These are phyloP conservation scores for Chernovozyma aurita DNA, from an alignment of 1,139 yeast species.

Conservation along the genomic window DNA sequence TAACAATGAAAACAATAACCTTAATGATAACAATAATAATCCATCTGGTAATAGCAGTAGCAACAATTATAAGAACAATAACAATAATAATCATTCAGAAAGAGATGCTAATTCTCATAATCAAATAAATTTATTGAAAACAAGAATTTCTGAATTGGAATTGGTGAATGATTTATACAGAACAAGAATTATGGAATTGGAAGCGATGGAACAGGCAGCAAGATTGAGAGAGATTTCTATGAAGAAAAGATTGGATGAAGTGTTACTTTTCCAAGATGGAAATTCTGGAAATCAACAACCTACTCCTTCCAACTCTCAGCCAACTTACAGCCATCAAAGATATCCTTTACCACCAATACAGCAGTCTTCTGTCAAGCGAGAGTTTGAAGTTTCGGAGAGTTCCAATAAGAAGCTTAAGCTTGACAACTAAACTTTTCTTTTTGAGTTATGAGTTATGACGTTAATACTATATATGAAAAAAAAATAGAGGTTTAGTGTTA, in stretches of 20 bases:
- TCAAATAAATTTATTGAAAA: constrained; percentile 54
- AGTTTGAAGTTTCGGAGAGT: constrained; percentile 4
- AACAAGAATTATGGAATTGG: constrained; percentile 77
- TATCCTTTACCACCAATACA: constrained; percentile 7
- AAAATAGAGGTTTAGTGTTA: not conserved
- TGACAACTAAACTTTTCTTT: constrained; percentile 1
- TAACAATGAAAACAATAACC: constrained; percentile 11
- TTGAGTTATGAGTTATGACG: constrained; percentile 2
- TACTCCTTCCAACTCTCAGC: constrained; percentile 2
- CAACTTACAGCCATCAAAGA: constrained; percentile 2
- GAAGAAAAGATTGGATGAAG: constrained; percentile 47
- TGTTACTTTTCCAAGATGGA: constrained; percentile 17
- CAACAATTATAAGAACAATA: constrained; percentile 8
- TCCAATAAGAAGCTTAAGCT: constrained; percentile 4
- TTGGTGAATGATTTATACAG: constrained; percentile 83
- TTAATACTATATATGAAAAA: not conserved
- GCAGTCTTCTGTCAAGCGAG: constrained; percentile 5
- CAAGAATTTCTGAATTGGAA: constrained; percentile 85
- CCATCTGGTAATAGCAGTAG: constrained; percentile 9
- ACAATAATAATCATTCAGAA: constrained; percentile 5
- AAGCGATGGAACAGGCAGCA: constrained; percentile 61
- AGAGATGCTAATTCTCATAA: constrained; percentile 19
- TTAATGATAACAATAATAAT: constrained; percentile 12
- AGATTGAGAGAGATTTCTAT: constrained; percentile 48
- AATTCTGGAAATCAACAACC: not conserved